Evolutionary conservation across 1,284 basidiomycete species (phyloP).

Genomic region (Volvariella volvacea): DNA sequence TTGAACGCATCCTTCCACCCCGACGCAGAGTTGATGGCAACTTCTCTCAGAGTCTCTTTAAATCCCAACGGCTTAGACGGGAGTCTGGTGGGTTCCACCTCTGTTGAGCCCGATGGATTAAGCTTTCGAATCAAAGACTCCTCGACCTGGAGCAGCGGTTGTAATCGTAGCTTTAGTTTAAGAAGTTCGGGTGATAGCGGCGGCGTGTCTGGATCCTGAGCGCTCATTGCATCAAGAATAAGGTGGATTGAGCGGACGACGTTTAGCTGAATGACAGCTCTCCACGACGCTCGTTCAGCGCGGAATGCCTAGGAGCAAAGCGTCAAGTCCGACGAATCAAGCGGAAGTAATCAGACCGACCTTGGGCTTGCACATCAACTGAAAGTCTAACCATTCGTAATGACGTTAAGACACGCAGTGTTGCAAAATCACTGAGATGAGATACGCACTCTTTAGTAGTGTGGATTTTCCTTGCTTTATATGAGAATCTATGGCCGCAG

Average conservation of each 20-base stretch:
- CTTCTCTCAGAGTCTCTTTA: conserved; percentile 23
- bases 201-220: conserved; percentile 10
- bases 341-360: conserved; percentile 19
- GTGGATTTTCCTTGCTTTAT: conserved; percentile 51
- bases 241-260: conserved; percentile 60
- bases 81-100: conserved; percentile 20
- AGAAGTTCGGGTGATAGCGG: conserved; percentile 40
- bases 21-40: conserved; percentile 34
- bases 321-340: conserved; percentile 3
- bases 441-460: conserved; percentile 48
- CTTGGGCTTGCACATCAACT: conserved; percentile 56
- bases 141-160: conserved; percentile 57
- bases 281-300: conserved; percentile 60
- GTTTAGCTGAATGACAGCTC: conserved; percentile 66
- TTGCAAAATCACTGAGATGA: not conserved
- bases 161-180: conserved; percentile 49
- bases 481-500: not conserved
- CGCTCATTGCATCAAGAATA: conserved; percentile 50
- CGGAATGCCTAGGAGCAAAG: conserved; percentile 38
- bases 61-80: conserved; percentile 16
- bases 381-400: conserved; percentile 42
- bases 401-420: conserved; percentile 1
- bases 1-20: conserved; percentile 31
- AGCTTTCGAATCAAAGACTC: conserved; percentile 46
- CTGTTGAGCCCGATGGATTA: conserved; percentile 27